Conservation (phyloP, 2,329 filamentous ascomycete species). For the Fusarium lateritium region DNA sequence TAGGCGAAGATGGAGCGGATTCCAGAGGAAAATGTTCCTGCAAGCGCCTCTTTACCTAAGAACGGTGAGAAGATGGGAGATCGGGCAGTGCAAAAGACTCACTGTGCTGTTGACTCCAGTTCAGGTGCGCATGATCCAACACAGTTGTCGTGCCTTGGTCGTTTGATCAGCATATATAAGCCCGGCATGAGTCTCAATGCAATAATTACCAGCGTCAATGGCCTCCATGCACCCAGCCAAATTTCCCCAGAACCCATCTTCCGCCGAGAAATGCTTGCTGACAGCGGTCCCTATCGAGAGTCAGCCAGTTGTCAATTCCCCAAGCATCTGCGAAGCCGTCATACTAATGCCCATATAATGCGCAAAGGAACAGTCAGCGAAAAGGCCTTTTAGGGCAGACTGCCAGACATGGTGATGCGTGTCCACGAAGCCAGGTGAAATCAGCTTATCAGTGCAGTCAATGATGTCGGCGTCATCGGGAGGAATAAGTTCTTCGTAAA, state of each 20-base stretch:
- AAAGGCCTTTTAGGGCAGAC: slow-evolving; percentile 15
- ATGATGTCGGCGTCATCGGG: background rate
- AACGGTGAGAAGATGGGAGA: background rate
- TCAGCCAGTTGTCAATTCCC: background rate
- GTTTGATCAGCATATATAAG: background rate
- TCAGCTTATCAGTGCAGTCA: slow-evolving; percentile 22
- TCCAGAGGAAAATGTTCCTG: slow-evolving; percentile 15
- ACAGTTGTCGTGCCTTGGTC: slow-evolving; percentile 27
- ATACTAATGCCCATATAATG: slow-evolving; percentile 9
- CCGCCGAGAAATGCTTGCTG: background rate
- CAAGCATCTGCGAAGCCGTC: background rate
- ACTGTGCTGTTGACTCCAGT: slow-evolving; percentile 8
- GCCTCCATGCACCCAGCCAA: slow-evolving; percentile 30
- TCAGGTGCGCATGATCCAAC: slow-evolving; percentile 27
- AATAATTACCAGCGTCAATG: slow-evolving; percentile 10
- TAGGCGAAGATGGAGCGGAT: slow-evolving; percentile 24
- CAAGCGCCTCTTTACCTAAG: slow-evolving; percentile 4
- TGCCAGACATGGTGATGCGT: slow-evolving; percentile 31
- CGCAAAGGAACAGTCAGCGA: slow-evolving; percentile 7
- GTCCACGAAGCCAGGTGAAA: slow-evolving; percentile 26
- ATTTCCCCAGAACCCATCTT: slow-evolving; percentile 32
- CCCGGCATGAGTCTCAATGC: background rate
- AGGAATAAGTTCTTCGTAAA: background rate
- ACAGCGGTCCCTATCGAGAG: background rate
- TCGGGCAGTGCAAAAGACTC: background rate